Percentiles rank a stretch among this genome's conserved stretches.
phyloP scores from a whole-genome alignment of 768 basidiomycete genomes.

The Trichaptum fuscoviolaceum region DNA sequence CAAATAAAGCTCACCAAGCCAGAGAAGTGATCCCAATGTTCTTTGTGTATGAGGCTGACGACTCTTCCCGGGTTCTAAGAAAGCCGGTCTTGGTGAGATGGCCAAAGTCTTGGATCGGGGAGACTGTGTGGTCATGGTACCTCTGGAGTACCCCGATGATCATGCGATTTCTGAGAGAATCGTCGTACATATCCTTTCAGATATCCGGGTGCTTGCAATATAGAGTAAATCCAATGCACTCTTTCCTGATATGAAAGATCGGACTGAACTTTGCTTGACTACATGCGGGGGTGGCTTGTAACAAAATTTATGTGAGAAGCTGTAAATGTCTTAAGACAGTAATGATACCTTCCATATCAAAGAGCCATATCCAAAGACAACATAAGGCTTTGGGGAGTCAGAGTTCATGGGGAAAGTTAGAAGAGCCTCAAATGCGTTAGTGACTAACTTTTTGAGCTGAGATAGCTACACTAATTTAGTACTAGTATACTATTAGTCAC shows the following conservation, averaged over 20 bases:
- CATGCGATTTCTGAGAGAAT: constrained; percentile 88
- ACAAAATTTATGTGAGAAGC: constrained; percentile 3
- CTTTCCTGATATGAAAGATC: background rate
- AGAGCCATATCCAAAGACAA: constrained; percentile 91
- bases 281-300: constrained; percentile 79
- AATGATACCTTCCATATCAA: constrained; percentile 78
- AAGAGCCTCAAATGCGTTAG: background rate
- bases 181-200: constrained; percentile 87
- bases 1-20: constrained; percentile 44
- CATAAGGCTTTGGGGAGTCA: constrained; percentile 33
- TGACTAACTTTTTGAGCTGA: background rate
- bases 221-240: constrained; percentile 1
- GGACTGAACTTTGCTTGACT: constrained; percentile 50
- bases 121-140: constrained; percentile 26
- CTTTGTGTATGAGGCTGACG: constrained; percentile 82
- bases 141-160: constrained; percentile 88
- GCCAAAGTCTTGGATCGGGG: background rate
- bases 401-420: background rate
- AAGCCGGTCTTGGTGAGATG: background rate
- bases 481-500: too few species aligned
- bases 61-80: constrained; percentile 77
- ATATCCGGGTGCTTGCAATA: constrained; percentile 61
- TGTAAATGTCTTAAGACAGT: background rate
- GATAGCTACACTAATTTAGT: too few species aligned
- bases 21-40: constrained; percentile 81